Percentiles rank a stretch among this genome's conserved stretches.
Conservation (phyloP, 1,284 basidiomycete genomes). For the Thelephora terrestris region DNA sequence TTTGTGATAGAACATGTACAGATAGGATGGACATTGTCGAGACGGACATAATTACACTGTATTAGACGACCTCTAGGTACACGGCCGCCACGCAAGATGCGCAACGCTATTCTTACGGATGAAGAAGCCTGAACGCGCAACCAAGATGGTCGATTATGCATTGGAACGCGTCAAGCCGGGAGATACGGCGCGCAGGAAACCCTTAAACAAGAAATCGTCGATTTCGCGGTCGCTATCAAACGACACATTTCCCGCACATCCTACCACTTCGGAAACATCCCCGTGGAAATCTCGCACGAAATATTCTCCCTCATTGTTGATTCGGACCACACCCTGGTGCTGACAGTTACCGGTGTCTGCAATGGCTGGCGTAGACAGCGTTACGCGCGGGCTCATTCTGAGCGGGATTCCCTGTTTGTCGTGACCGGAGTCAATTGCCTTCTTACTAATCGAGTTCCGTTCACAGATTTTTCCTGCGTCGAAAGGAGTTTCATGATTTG, state of each 20-base stretch:
- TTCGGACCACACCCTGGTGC: conserved; percentile 31
- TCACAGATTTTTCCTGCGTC: background rate
- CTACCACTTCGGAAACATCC: conserved; percentile 40
- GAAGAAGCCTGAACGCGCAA: conserved; percentile 23
- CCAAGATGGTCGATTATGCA: conserved; percentile 27
- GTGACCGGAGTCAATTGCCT: background rate
- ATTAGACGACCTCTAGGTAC: too few species aligned
- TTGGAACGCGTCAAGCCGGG: conserved; percentile 21
- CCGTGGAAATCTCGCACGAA: conserved; percentile 48
- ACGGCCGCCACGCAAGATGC: conserved; percentile 32
- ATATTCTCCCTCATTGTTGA: conserved; percentile 39
- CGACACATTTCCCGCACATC: conserved; percentile 16
- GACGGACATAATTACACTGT: too few species aligned
- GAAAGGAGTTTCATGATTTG: background rate
- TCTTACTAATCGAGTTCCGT: background rate
- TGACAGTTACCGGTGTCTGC: conserved; percentile 44
- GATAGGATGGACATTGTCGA: too few species aligned
- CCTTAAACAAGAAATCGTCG: conserved; percentile 15
- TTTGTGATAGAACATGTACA: too few species aligned
- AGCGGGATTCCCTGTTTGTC: background rate
- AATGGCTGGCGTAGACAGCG: conserved; percentile 54
- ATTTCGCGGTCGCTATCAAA: conserved; percentile 8
- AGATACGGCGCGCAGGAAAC: conserved; percentile 19
- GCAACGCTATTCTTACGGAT: conserved; percentile 27
- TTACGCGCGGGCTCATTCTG: background rate